Base-by-base conservation (phyloP, 352 stramenopile species). In the Pythium biforme region DNA sequence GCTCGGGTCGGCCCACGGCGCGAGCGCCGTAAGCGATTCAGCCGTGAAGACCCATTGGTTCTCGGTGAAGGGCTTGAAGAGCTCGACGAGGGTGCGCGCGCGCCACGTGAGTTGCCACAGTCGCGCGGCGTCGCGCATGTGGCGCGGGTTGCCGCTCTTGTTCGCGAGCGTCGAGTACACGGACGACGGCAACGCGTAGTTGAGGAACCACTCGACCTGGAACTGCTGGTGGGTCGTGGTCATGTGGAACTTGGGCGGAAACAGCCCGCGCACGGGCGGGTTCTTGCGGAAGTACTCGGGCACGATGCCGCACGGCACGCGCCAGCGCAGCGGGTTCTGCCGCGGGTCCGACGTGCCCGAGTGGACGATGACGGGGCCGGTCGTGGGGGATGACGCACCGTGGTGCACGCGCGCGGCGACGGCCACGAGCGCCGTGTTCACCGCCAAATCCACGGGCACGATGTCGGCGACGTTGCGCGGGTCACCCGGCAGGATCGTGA, bases 31-130 rank as follows among this genome's bases (percentile, higher is more conserved):
- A 45, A 88, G 70, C 20, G 76, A 75, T 37, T 91, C 80, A 3
- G 78, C 76, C 23, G 56, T 60, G 45, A 93, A 96, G 46, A 91
- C 78, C 83, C 85, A 96, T 55, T 96, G 78, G 67, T 89, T 93
- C 59, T 92, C 75, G 3, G 88, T 96, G 1, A 95, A 95, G 0
- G 85, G 83, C 69, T 91, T 88, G 61, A 94, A 95, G 10, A 90
- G 48, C 53, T 90, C 80, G 26, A 90, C 79, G 11, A 94, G 66
- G 11, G 70, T 85, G 1, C 77, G 74, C 9, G 81, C 80, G 9
- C 80, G 76, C 72, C 73, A 85, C 9, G 82, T 90, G 20, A 92
- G 76, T 39, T 84, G 76, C 79, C 76, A 81, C 4, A 94, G 67
- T 48, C 72, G 71, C 1, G 76, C 72, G 0, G 83, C 81, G 20